Evolutionary conservation across 75 land plant genomes (phyloP).

Genomic region (Adiantum capillusveneris): DNA sequence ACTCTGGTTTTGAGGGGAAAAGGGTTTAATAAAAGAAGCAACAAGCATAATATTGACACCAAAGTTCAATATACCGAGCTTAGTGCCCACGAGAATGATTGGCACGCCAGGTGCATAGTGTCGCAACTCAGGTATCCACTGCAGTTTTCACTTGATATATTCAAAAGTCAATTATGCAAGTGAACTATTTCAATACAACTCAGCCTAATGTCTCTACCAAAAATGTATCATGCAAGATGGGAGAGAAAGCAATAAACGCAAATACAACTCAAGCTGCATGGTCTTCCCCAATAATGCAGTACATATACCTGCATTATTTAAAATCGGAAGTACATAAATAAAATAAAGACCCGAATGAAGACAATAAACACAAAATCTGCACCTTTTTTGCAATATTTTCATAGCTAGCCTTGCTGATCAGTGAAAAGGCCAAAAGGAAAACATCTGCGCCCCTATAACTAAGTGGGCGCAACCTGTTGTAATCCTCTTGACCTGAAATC

Average conservation of each 20-base stretch:
- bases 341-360: too few relatives aligned
- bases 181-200: too few relatives aligned
- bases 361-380: too few relatives aligned
- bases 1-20: neutral
- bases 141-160: conserved; percentile 3
- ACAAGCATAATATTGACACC: neutral
- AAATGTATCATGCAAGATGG: too few relatives aligned
- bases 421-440: too few relatives aligned
- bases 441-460: conserved; percentile 55
- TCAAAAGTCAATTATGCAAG: too few relatives aligned
- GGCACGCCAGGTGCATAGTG: conserved; percentile 69
- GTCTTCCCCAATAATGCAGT: too few relatives aligned
- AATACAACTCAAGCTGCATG: too few relatives aligned
- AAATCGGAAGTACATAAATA: too few relatives aligned
- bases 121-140: conserved; percentile 71
- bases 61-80: conserved; percentile 34
- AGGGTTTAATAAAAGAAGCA: neutral
- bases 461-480: conserved; percentile 42
- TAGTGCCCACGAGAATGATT: conserved; percentile 67
- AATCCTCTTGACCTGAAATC: conserved; percentile 40
- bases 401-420: conserved; percentile 60
- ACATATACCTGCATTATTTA: too few relatives aligned
- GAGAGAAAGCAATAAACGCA: too few relatives aligned
- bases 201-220: too few relatives aligned
- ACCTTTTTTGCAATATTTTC: conserved; percentile 63